Evolutionary conservation across 768 basidiomycete genomes (phyloP).

Genomic region (Galerina marginata): DNA sequence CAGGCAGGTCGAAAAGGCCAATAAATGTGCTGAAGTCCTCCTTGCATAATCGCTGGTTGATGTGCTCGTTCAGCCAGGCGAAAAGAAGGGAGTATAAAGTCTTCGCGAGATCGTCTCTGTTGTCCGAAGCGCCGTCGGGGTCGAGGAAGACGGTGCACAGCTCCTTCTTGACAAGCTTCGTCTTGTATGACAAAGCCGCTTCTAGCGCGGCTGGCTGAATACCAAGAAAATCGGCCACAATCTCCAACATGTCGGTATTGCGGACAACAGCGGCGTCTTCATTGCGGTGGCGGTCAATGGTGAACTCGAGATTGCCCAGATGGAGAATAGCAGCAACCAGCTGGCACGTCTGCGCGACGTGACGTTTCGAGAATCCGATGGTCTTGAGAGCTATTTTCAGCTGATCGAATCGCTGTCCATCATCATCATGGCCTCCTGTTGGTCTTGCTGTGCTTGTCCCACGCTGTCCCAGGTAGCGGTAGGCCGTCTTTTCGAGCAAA

Average conservation of each 20-base stretch:
- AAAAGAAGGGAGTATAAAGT: slow-evolving; percentile 94
- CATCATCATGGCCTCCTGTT: slow-evolving; percentile 69
- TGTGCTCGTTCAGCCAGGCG: slow-evolving; percentile 94
- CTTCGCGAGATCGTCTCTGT: slow-evolving; percentile 93
- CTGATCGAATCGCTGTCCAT: slow-evolving; percentile 89
- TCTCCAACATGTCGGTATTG: slow-evolving; percentile 80
- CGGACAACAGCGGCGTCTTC: slow-evolving; percentile 93
- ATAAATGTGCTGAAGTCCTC: slow-evolving; percentile 94
- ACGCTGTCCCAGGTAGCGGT: slow-evolving; percentile 86
- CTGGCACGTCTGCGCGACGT: slow-evolving; percentile 95
- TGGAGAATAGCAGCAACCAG: slow-evolving; percentile 95
- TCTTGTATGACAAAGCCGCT: slow-evolving; percentile 85
- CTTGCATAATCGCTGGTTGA: slow-evolving; percentile 93
- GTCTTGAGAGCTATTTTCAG: slow-evolving; percentile 93
- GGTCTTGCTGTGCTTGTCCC: slow-evolving; percentile 45
- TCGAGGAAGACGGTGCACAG: slow-evolving; percentile 97
- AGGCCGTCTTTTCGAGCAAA: slow-evolving; percentile 78
- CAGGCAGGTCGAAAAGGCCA: slow-evolving; percentile 92
- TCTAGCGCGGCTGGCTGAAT: slow-evolving; percentile 77
- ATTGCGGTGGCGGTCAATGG: slow-evolving; percentile 78
- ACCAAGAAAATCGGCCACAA: slow-evolving; percentile 92
- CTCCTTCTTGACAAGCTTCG: slow-evolving; percentile 92
- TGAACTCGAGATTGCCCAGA: slow-evolving; percentile 95
- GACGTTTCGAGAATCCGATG: slow-evolving; percentile 91
- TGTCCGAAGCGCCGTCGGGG: slow-evolving; percentile 90